Base-by-base conservation (phyloP, 1,284 basidiomycete genomes). In the Tilletia setariae region DNA sequence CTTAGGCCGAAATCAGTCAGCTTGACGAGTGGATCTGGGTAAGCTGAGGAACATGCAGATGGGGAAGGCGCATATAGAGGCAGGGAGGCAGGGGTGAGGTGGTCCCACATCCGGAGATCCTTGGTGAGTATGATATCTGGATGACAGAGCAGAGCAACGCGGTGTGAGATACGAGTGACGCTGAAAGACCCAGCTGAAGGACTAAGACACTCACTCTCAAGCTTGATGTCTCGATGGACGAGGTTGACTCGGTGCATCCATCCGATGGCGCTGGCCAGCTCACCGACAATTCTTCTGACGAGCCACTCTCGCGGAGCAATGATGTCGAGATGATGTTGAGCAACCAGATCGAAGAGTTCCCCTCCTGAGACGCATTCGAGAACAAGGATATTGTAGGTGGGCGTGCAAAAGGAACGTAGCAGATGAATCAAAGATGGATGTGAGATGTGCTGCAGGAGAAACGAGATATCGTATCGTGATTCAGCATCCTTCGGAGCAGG, bases 201-300 rank as follows among this genome's bases (percentile, higher is more conserved):
- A n/a, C n/a, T n/a, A n/a, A n/a, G 8, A n/a, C 1, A 87, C 91
- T 79, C 77, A 93, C 92, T 96, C 84, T 96, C 93, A 21, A 96
- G 88, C 85, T 96, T 96, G 84, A 96, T 90, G 84, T 96, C 93
- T 1, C 93, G 87, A 84, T 96, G 93, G 0, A 95, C 92, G 46
- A 95, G 87, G 1, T 90, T 89, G 35, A 92, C 89, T 59, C 88
- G 86, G 80, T 96, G 93, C 88, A 96, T 90, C 92, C 92, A 96
- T 1, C 88, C 89, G 0, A 95, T 90, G 1, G 90, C 93, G 61
- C 87, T 87, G 68, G 87, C 88, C 1, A 96, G 85, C 82, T 95
- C 93, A 62, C 86, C 86, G 86, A 90, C 93, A 71, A 94, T 89
- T 47, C 91, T 84, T 42, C 89, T 84, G 0, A 93, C 85, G 9